phyloP scores from a whole-genome alignment of 2,329 filamentous ascomycete genomes.

The Epichloe amarillans region DNA sequence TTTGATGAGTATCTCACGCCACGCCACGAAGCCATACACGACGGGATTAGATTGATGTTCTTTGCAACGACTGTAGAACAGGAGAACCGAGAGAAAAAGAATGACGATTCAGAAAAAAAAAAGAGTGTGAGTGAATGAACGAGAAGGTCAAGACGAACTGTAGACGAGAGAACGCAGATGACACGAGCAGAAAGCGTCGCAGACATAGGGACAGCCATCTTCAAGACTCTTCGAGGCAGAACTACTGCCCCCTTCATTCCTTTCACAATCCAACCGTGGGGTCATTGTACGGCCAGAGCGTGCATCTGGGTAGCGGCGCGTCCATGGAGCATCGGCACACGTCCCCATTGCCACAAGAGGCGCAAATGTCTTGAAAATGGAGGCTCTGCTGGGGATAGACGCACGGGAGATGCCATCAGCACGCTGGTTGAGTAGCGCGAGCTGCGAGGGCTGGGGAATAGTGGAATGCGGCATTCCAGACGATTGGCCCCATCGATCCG shows the following conservation, averaged over 20 bases:
- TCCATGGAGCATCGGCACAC: conserved; percentile 2
- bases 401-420: conserved; percentile 6
- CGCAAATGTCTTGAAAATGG: conserved; percentile 17
- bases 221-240: conserved; percentile 17
- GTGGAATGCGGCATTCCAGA: conserved; percentile 6
- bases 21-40: conserved; percentile 3
- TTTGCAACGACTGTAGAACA: background rate
- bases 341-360: conserved; percentile 18
- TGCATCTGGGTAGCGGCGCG: background rate
- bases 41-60: background rate
- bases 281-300: conserved; percentile 7
- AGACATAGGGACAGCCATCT: conserved; percentile 8
- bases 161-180: conserved; percentile 1
- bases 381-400: conserved; percentile 1
- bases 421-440: background rate
- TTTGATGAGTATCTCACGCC: background rate
- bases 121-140: background rate
- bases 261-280: conserved; percentile 11
- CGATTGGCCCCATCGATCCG: background rate
- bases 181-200: conserved; percentile 5
- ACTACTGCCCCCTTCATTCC: conserved; percentile 27
- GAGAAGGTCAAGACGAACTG: conserved; percentile 1
- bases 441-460: conserved; percentile 4
- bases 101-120: background rate
- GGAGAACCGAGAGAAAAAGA: background rate